A percentile compares a stretch with the other conserved stretches of the same genome.
These are phyloP conservation scores for Fusarium keratoplasticum DNA, from an alignment of 2,329 filamentous ascomycete genomes.

Conservation along the genomic window DNA sequence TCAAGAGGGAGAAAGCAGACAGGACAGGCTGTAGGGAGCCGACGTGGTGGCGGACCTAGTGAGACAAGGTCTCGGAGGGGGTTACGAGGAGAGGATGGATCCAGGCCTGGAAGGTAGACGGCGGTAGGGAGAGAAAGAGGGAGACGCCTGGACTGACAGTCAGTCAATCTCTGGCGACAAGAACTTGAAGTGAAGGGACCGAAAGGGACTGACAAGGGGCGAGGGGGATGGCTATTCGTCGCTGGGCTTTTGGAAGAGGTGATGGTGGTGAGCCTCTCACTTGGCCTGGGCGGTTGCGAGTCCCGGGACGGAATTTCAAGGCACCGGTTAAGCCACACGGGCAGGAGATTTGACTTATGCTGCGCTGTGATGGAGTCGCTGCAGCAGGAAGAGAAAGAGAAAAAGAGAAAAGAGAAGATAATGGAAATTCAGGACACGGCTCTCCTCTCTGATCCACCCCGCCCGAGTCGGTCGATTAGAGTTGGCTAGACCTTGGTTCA, in stretches of 20 bases:
- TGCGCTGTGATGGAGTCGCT: neutral
- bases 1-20: neutral
- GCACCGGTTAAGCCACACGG: conserved; percentile 31
- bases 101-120: neutral
- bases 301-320: conserved; percentile 48
- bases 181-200: neutral
- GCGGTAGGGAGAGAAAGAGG: neutral
- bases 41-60: conserved; percentile 18
- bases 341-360: neutral
- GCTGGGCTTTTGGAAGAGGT: conserved; percentile 33
- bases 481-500: conserved; percentile 22
- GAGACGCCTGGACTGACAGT: neutral
- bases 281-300: conserved; percentile 1
- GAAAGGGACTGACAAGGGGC: conserved; percentile 18
- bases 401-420: neutral
- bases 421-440: neutral
- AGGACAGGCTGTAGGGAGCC: conserved; percentile 11
- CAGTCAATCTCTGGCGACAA: conserved; percentile 4
- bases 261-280: conserved; percentile 29
- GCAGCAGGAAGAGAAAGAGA: neutral
- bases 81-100: neutral
- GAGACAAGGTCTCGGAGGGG: conserved; percentile 36
- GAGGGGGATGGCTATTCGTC: conserved; percentile 26
- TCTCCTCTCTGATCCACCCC: neutral
- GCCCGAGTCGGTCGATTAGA: neutral